Evolutionary conservation across 768 basidiomycete species (phyloP), one percentile per base, ranked within the genome.

Genomic region (Boletus rufocinnamomeus): DNA sequence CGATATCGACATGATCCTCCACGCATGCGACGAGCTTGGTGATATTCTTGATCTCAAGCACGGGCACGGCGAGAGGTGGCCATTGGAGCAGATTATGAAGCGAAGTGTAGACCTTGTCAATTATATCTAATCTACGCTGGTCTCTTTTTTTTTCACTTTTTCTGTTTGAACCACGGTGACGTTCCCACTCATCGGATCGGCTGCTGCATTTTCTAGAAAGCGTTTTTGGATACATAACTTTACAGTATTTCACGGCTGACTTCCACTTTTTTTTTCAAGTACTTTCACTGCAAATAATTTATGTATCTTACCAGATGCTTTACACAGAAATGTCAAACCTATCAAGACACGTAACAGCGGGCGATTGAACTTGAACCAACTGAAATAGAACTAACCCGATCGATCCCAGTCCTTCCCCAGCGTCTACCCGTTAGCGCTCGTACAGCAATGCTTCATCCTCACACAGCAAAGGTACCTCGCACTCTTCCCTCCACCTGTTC

Each of bases 1-100:
- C 65, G 97, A 99, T 68, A 85, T 98, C 57, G 97, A 99, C 76
- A 76, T 77, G 14, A 76, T 98, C 30, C 79, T 99, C 49, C 76
- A 82, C 44, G 95, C 96, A 9, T 93, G 89, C 67, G 93, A 97
- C 72, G 95, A 97, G 74, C 79, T 98, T 60, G 97, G 97, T 28
- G 89, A 91, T 67, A 70, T 91, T 28, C 76, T 99, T 62, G 95
- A 96, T 75, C 76, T 98, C 74, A 98, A 97, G 77, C 88, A 95
- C 70, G 87, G 86, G 3, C 60, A 64, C 16, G 75, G 76, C 3
- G 86, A 91, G 71, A 78, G 92, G 67, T 96, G 94, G 94, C 72
- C 80, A 28, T 67, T 95, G 27, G 87, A 96, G 60, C 82, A 87
- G 69, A 83, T 96, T 52, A 80, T 84, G 54, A 78, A 75, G 56